Evolutionary conservation across 805 yeast genomes (phyloP).

Genomic region (Grigorovia jiainica): DNA sequence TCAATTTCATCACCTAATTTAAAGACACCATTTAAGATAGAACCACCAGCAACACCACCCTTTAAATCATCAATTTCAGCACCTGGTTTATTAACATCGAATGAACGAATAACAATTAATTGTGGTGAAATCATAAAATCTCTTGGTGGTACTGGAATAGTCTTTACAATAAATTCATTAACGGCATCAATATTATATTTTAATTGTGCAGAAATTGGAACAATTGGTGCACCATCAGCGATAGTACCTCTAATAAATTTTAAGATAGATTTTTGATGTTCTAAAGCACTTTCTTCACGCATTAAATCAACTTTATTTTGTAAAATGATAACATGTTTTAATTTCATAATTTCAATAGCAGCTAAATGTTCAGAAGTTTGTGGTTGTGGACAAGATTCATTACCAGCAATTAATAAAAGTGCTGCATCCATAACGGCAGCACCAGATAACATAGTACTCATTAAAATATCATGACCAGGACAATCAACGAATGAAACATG

Average conservation of each 20-base stretch:
- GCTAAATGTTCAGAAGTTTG: slow-evolving; percentile 99
- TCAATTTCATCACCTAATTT: slow-evolving; percentile 96
- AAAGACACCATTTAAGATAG: slow-evolving; percentile 93
- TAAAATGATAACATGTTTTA: slow-evolving; percentile 88
- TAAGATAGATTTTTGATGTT: slow-evolving; percentile 87
- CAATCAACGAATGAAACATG: slow-evolving; percentile 99
- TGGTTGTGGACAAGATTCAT: slow-evolving; percentile 99
- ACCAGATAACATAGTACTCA: slow-evolving; percentile 99
- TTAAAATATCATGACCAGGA: slow-evolving; percentile 99
- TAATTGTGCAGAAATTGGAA: slow-evolving; percentile 97
- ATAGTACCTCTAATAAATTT: slow-evolving; percentile 94
- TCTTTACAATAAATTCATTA: slow-evolving; percentile 88
- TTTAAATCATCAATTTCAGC: slow-evolving; percentile 91
- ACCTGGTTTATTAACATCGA: slow-evolving; percentile 98
- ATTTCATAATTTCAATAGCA: slow-evolving; percentile 98
- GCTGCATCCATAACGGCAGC: slow-evolving; percentile 99
- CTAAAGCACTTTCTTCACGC: slow-evolving; percentile 94
- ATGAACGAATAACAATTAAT: slow-evolving; percentile 93
- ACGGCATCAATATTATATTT: slow-evolving; percentile 98
- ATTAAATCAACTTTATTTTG: slow-evolving; percentile 98
- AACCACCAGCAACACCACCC: slow-evolving; percentile 99
- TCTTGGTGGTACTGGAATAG: slow-evolving; percentile 90
- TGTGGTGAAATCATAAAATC: slow-evolving; percentile 92
- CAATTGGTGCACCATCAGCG: slow-evolving; percentile 98
- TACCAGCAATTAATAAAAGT: slow-evolving; percentile 88